Evolutionary conservation across 192 early-diverging fungal species (phyloP).

Genomic region (Umbelopsis ramanniana): DNA sequence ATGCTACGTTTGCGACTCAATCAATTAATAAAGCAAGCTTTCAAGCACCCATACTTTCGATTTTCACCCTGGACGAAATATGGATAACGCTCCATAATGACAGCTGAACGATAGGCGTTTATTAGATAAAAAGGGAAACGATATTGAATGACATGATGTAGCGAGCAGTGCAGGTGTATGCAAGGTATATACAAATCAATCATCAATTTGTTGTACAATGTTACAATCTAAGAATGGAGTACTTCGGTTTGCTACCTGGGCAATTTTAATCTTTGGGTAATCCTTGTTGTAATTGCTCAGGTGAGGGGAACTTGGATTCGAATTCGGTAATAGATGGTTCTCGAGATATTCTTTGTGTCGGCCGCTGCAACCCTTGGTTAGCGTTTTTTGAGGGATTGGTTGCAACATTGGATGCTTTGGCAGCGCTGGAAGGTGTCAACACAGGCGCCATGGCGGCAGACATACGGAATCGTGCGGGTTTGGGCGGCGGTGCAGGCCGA

Average conservation of each 20-base stretch:
- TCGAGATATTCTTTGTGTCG: not conserved
- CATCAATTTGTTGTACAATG: constrained; percentile 1
- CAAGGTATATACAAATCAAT: not conserved
- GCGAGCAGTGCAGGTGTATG: not conserved
- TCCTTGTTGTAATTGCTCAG: constrained; percentile 29
- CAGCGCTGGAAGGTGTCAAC: constrained; percentile 6
- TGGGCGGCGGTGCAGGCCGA: constrained; percentile 33
- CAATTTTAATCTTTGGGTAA: not conserved
- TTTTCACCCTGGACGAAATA: too few relatives aligned
- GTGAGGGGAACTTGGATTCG: constrained; percentile 36
- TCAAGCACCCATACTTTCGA: too few relatives aligned
- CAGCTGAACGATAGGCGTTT: not conserved
- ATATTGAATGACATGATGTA: too few relatives aligned
- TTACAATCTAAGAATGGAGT: not conserved
- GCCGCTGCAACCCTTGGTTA: not conserved
- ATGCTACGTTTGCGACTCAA: too few relatives aligned
- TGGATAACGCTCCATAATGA: too few relatives aligned
- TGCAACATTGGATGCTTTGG: not conserved
- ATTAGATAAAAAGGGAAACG: not conserved
- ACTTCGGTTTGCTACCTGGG: not conserved
- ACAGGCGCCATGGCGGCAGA: not conserved
- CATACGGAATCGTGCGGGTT: constrained; percentile 40
- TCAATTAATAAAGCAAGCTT: too few relatives aligned
- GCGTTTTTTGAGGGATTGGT: not conserved
- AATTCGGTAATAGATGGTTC: constrained; percentile 27